A percentile compares a stretch with the other conserved stretches of the same genome.
phyloP scores from a whole-genome alignment of 768 basidiomycete genomes.

The Agaricus blazei region DNA sequence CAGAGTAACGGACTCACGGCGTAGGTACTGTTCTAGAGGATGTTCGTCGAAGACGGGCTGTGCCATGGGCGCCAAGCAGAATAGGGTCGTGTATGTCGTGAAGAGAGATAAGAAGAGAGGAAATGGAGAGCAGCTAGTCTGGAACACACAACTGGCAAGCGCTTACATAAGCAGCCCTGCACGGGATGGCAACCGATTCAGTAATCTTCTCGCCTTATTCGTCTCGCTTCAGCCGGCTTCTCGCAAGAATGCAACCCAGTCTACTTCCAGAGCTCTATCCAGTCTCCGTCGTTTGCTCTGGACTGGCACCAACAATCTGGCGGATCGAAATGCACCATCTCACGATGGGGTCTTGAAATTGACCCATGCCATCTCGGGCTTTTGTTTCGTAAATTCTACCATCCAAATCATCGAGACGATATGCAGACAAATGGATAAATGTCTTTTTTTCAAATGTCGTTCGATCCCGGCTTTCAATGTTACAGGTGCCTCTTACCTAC shows the following conservation, averaged over 20 bases:
- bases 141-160: not conserved
- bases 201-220: too few species aligned
- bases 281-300: too few species aligned
- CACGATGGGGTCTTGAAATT: not conserved
- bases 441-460: not conserved
- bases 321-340: not conserved
- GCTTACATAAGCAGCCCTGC: conserved; percentile 4
- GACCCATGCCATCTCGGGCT: not conserved
- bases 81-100: conserved; percentile 4
- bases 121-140: not conserved
- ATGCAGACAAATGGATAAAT: not conserved
- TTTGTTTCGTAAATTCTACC: not conserved
- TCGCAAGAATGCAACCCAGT: too few species aligned
- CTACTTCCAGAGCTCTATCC: too few species aligned
- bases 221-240: too few species aligned
- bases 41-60: conserved; percentile 76
- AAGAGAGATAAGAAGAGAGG: conserved; percentile 3
- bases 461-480: not conserved
- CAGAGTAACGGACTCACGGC: conserved; percentile 37
- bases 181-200: too few species aligned
- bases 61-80: conserved; percentile 44
- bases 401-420: not conserved
- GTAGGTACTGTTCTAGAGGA: conserved; percentile 68
- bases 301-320: not conserved
- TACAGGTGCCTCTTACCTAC: conserved; percentile 2